Conservation (phyloP, 1,284 basidiomycete species). For the Trichosporon sp. region DNA sequence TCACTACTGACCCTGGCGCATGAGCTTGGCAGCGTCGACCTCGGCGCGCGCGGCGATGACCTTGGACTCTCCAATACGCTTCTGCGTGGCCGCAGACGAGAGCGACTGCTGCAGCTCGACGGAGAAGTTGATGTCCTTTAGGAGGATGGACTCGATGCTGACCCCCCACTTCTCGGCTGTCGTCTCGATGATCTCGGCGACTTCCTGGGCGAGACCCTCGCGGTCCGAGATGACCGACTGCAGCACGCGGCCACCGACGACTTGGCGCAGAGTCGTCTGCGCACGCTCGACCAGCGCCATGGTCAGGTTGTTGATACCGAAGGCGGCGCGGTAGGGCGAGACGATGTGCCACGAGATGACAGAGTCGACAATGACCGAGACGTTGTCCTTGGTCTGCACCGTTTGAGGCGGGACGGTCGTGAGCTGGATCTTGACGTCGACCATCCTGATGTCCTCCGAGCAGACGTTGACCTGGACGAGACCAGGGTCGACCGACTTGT, state of each 20-base stretch:
- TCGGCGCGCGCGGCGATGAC: constrained; percentile 96
- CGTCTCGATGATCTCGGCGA: constrained; percentile 77
- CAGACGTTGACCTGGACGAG: constrained; percentile 90
- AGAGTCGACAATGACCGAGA: constrained; percentile 60
- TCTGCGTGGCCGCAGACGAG: constrained; percentile 85
- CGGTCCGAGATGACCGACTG: constrained; percentile 70
- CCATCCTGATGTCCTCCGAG: constrained; percentile 77
- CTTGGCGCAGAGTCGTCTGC: constrained; percentile 92
- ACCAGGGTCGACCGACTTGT: constrained; percentile 80
- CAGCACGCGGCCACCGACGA: constrained; percentile 80
- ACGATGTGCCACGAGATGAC: constrained; percentile 81
- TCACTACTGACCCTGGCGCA: constrained; percentile 64
- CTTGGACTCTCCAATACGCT: constrained; percentile 88
- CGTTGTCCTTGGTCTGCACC: constrained; percentile 74
- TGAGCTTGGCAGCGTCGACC: constrained; percentile 89
- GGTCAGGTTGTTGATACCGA: constrained; percentile 85
- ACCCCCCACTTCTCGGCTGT: constrained; percentile 84
- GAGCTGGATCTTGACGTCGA: constrained; percentile 92
- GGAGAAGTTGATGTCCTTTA: constrained; percentile 78
- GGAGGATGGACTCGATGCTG: constrained; percentile 85
- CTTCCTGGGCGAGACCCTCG: constrained; percentile 93
- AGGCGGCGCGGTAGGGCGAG: constrained; percentile 84
- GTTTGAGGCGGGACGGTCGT: constrained; percentile 80
- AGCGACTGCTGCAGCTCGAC: constrained; percentile 87
- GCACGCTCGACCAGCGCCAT: constrained; percentile 88